phyloP scores from a whole-genome alignment of 2,329 filamentous ascomycete genomes.

The Colletotrichum endophyticum region DNA sequence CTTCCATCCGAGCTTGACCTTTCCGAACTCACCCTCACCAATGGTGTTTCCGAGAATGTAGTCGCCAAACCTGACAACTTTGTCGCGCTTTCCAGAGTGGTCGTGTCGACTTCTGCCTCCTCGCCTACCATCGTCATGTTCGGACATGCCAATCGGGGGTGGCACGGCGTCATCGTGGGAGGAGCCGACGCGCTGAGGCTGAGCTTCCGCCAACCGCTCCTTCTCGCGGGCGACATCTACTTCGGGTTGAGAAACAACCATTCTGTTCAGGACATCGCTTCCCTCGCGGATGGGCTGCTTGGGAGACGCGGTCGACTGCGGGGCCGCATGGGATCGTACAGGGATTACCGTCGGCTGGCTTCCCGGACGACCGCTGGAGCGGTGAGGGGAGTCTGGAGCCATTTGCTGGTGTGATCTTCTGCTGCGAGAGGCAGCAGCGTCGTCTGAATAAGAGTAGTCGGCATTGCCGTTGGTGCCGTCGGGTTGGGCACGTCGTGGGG shows the following conservation, averaged over 20 bases:
- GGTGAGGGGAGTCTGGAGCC: constrained; percentile 43
- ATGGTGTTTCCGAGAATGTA: constrained; percentile 96
- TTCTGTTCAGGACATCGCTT: constrained; percentile 78
- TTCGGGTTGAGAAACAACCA: constrained; percentile 77
- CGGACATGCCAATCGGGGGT: constrained; percentile 48
- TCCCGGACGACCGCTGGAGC: constrained; percentile 38
- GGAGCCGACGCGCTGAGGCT: constrained; percentile 40
- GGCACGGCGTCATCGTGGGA: constrained; percentile 49
- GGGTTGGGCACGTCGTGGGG: constrained; percentile 43
- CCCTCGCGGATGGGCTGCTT: constrained; percentile 74
- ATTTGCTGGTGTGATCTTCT: constrained; percentile 42
- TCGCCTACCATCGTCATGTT: constrained; percentile 52
- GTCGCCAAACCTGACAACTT: constrained; percentile 86
- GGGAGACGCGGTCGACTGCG: constrained; percentile 52
- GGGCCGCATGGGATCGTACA: constrained; percentile 45
- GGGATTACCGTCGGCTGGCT: constrained; percentile 42
- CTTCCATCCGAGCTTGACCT: constrained; percentile 77
- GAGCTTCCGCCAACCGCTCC: constrained; percentile 70
- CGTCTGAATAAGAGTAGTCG: constrained; percentile 32
- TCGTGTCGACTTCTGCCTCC: constrained; percentile 64
- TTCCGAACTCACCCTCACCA: constrained; percentile 97
- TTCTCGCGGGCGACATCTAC: constrained; percentile 75
- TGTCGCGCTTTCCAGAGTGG: constrained; percentile 61
- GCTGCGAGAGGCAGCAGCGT: constrained; percentile 42
- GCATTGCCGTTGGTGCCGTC: constrained; percentile 41